Evolutionary conservation across 2,329 filamentous ascomycete genomes (phyloP).

Genomic region (Drechslerella coelobrocha): DNA sequence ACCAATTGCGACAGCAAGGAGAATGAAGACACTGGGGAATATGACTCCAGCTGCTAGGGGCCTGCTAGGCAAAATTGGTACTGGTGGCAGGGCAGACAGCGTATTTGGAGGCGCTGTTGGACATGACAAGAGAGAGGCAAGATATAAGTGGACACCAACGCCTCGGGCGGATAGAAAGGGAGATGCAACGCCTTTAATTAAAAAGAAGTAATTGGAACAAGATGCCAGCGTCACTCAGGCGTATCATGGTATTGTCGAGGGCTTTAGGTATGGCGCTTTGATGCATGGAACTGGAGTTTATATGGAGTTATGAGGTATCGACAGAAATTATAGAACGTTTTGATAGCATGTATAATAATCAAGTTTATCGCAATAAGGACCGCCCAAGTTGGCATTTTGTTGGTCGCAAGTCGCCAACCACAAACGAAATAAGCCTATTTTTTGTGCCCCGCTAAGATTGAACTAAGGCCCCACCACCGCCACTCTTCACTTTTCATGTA

Average conservation of each 20-base stretch:
- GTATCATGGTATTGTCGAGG: neutral
- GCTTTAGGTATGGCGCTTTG: neutral
- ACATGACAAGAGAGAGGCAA: slow-evolving; percentile 21
- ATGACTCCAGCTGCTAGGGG: slow-evolving; percentile 78
- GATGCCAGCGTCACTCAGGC: too few relatives aligned
- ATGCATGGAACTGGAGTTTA: slow-evolving; percentile 15
- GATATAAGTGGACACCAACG: slow-evolving; percentile 52
- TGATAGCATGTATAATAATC: too few relatives aligned
- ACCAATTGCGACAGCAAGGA: slow-evolving; percentile 65
- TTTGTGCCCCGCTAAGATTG: slow-evolving; percentile 32
- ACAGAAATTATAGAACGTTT: too few relatives aligned
- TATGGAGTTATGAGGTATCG: too few relatives aligned
- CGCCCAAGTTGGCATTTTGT: too few relatives aligned
- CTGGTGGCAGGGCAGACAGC: slow-evolving; percentile 36
- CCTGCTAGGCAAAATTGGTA: slow-evolving; percentile 68
- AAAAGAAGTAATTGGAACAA: slow-evolving; percentile 13
- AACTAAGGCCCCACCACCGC: slow-evolving; percentile 56
- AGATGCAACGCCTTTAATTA: slow-evolving; percentile 41
- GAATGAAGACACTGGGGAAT: slow-evolving; percentile 54
- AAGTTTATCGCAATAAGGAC: too few relatives aligned
- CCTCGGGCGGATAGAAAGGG: slow-evolving; percentile 49
- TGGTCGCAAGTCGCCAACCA: too few relatives aligned
- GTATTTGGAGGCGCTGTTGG: slow-evolving; percentile 42
- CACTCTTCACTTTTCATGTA: slow-evolving; percentile 50
- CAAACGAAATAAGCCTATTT: too few relatives aligned